Evolutionary conservation across 1,284 basidiomycete genomes (phyloP).

Genomic region (Stygiomarasmius scandens): DNA sequence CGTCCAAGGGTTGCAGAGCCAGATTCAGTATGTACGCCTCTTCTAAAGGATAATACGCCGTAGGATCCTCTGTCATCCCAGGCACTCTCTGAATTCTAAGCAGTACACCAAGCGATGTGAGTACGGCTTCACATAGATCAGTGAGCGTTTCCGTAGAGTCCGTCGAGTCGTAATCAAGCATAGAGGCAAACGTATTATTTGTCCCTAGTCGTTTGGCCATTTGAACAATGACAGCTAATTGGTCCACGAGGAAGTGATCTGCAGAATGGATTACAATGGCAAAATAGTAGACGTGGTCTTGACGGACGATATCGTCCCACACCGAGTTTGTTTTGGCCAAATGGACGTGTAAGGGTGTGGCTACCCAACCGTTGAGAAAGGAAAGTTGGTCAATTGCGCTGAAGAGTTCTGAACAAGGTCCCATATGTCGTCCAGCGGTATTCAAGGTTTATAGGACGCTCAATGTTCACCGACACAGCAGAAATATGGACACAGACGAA

Average conservation of each 20-base stretch:
- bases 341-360: conserved; percentile 88
- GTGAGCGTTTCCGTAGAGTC: conserved; percentile 92
- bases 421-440: conserved; percentile 89
- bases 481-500: no score
- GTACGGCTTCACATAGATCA: conserved; percentile 90
- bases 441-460: conserved; percentile 2
- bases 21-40: conserved; percentile 92
- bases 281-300: conserved; percentile 89
- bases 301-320: conserved; percentile 83
- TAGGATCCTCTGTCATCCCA: conserved; percentile 85
- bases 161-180: conserved; percentile 92
- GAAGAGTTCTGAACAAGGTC: no score
- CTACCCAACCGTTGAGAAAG: conserved; percentile 97
- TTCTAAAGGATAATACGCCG: conserved; percentile 90
- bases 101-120: conserved; percentile 87
- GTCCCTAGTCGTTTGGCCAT: conserved; percentile 87
- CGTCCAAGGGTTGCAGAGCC: conserved; percentile 86
- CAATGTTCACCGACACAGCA: no score
- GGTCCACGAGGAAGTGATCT: conserved; percentile 96
- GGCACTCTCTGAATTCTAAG: conserved; percentile 88
- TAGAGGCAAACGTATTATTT: conserved; percentile 89
- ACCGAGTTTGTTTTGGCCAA: conserved; percentile 84
- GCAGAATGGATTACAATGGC: conserved; percentile 94
- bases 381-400: conserved; percentile 88
- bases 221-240: conserved; percentile 94